Percentiles rank a stretch among this genome's conserved stretches.
phyloP scores from a whole-genome alignment of 2,329 filamentous ascomycete genomes.

The Colletotrichum sp. region DNA sequence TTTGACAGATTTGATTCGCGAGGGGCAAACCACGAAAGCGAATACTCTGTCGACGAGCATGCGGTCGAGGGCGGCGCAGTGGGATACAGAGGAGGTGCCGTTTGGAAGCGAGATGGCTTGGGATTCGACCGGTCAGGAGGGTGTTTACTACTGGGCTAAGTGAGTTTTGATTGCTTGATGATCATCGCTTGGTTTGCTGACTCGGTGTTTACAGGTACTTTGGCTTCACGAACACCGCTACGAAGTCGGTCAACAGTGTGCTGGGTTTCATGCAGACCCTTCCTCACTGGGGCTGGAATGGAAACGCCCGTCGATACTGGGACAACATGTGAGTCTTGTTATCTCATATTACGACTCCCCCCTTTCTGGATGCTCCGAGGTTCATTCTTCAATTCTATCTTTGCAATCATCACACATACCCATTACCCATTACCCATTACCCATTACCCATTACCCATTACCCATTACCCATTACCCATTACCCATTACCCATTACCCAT shows the following conservation, averaged over 20 bases:
- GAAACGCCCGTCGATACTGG: slow-evolving; percentile 65
- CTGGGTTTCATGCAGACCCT: slow-evolving; percentile 62
- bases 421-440: not conserved
- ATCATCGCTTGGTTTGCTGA: not conserved
- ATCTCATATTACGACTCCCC: not conserved
- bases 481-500: not conserved
- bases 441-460: too few species aligned
- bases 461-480: not conserved
- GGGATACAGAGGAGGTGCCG: slow-evolving; percentile 55
- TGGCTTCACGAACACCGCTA: slow-evolving; percentile 45
- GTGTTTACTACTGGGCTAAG: slow-evolving; percentile 64
- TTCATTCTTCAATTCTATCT: not conserved
- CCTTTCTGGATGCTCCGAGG: not conserved
- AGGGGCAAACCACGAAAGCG: slow-evolving; percentile 46
- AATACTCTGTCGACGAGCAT: slow-evolving; percentile 47
- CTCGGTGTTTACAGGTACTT: slow-evolving; percentile 44
- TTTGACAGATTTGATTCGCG: slow-evolving; percentile 52
- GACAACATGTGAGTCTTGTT: slow-evolving; percentile 52
- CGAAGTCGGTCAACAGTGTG: slow-evolving; percentile 58
- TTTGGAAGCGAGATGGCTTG: slow-evolving; percentile 68
- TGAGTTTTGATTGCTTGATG: slow-evolving; percentile 23
- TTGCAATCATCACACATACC: not conserved
- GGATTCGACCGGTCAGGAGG: slow-evolving; percentile 67
- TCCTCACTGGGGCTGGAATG: slow-evolving; percentile 67
- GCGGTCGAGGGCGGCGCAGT: slow-evolving; percentile 51